phyloP scores from a whole-genome alignment of 75 land plant species.

The Picea sitchensis region DNA sequence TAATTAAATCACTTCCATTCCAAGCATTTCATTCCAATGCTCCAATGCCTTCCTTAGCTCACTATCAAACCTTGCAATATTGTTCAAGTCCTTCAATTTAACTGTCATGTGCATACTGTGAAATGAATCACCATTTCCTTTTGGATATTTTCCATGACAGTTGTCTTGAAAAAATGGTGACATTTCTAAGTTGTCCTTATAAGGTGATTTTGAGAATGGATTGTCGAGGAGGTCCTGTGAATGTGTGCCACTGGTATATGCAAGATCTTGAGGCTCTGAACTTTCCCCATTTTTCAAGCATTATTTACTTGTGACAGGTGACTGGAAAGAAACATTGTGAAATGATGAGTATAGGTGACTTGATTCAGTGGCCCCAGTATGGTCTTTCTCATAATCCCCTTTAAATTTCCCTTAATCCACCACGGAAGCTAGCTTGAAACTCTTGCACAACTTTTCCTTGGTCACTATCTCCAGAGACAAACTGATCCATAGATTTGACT shows the following conservation, averaged over 20 bases:
- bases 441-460: slow-evolving; percentile 11
- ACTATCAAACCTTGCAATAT: slow-evolving; percentile 64
- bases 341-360: slow-evolving; percentile 4
- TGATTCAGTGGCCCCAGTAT: too few relatives aligned
- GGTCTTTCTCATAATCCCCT: not conserved
- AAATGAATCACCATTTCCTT: slow-evolving; percentile 30
- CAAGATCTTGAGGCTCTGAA: slow-evolving; percentile 5
- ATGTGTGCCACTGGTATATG: not conserved
- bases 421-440: slow-evolving; percentile 23
- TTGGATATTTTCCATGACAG: slow-evolving; percentile 48
- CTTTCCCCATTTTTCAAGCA: slow-evolving; percentile 21
- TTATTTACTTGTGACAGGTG: slow-evolving; percentile 26
- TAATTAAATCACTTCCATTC: slow-evolving; percentile 18
- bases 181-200: not conserved
- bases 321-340: not conserved
- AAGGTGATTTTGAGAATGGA: slow-evolving; percentile 15
- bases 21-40: slow-evolving; percentile 35
- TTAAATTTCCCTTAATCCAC: slow-evolving; percentile 25
- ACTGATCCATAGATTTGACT: too few relatives aligned
- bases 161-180: slow-evolving; percentile 52
- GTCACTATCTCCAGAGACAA: too few relatives aligned
- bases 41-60: slow-evolving; percentile 23
- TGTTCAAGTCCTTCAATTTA: slow-evolving; percentile 75
- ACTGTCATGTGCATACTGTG: slow-evolving; percentile 62
- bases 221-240: slow-evolving; percentile 23